Evolutionary conservation across 176 grass and related monocot genomes (phyloP), one percentile per base, ranked within the genome.

Genomic region (Zoysia pacifica): DNA sequence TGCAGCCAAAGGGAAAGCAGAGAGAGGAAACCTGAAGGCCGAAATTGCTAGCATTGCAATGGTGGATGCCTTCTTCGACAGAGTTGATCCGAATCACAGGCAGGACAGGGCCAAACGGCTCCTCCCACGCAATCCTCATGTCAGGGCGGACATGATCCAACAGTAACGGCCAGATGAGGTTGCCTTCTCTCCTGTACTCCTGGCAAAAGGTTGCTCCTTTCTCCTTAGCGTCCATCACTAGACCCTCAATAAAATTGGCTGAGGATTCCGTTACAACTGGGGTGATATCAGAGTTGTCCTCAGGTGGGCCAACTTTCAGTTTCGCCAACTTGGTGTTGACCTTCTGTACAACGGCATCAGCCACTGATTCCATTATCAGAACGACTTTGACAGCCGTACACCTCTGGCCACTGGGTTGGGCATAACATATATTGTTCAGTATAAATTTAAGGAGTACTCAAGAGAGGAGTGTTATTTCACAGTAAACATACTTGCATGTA

Each of bases 111-210:
- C 96, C 96, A 35, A 98, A 98, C 47, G 96, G 96, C 52, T 98
- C 96, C 71, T 98, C 96, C 96, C 96, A 98, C 9, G 96, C 96
- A 16, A 98, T 98, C 72, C 96, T 93, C 96, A 98, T 98, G 78
- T 98, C 92, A 81, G 96, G 90, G 40, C 88, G 82, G 68, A 98
- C 92, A 78, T 95, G 92, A 86, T 98, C 96, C 70, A 98, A 65
- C 19, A 98, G 81, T 84, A 98, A 82, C 28, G 96, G 96, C 96
- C 96, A 98, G 59, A 98, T 98, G 35, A 98, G 92, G 83, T 98
- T 98, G 44, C 92, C 96, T 80, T 98, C 96, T 78, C 96, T 88
- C 63, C 37, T 91, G 63, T 93, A 98, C 72, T 91, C 96, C 67
- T 98, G 96, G 78, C 96, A 98, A 74, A 98, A 95, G 10, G 90